Percentiles rank a stretch among this genome's conserved stretches.
Conservation (phyloP, 805 yeast genomes). For the Metschnikowia arizonensis region DNA sequence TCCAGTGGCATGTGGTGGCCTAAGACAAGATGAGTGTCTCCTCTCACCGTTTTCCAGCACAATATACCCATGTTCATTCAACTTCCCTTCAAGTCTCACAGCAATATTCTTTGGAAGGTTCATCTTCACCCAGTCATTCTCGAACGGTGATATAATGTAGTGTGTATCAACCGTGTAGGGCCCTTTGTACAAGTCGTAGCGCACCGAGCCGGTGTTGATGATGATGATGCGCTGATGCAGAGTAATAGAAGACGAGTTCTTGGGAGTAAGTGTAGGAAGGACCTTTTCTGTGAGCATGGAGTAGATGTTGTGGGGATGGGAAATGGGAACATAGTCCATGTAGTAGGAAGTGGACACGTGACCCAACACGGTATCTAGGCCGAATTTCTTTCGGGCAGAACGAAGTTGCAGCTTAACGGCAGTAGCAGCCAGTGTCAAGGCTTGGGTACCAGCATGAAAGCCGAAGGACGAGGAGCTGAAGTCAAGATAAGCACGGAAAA, state of each 20-base stretch:
- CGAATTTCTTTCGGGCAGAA: conserved; percentile 42
- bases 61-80: conserved; percentile 52
- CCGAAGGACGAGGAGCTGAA: conserved; percentile 70
- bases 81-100: conserved; percentile 42
- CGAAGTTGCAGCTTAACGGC: conserved; percentile 43
- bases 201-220: conserved; percentile 81
- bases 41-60: not conserved
- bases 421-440: conserved; percentile 38
- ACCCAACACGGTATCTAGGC: conserved; percentile 57
- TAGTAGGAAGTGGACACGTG: conserved; percentile 61
- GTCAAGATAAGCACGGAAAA: conserved; percentile 71
- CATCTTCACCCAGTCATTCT: conserved; percentile 71
- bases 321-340: conserved; percentile 61
- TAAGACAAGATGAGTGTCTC: not conserved
- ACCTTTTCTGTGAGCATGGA: conserved; percentile 55
- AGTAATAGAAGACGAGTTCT: conserved; percentile 9
- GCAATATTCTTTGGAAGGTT: conserved; percentile 60
- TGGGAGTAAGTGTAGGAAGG: conserved; percentile 43
- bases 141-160: conserved; percentile 81
- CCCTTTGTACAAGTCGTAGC: conserved; percentile 84
- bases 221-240: conserved; percentile 44
- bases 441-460: conserved; percentile 57
- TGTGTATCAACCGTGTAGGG: conserved; percentile 76
- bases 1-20: not conserved
- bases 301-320: conserved; percentile 48